phyloP scores from a whole-genome alignment of 306 rosid species.

The Cyclanthera cordifolia region DNA sequence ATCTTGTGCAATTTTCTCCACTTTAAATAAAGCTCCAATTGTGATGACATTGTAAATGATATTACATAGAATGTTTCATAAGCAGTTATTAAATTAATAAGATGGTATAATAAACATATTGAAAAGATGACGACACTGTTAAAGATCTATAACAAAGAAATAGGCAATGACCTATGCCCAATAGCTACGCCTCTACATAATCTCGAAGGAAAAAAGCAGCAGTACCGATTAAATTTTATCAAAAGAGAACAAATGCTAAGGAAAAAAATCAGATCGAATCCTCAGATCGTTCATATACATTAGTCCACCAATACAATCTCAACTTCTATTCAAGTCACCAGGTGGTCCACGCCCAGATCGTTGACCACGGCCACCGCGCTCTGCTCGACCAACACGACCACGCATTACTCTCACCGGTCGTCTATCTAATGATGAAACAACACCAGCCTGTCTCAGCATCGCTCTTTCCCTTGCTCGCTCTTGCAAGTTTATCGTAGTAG shows the following conservation, averaged over 20 bases:
- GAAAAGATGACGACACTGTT: not conserved
- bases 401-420: slow-evolving; percentile 52
- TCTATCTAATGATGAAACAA: slow-evolving; percentile 27
- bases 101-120: not conserved
- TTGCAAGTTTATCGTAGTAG: slow-evolving; percentile 46
- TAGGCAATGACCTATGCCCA: not conserved
- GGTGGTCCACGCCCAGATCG: slow-evolving; percentile 43
- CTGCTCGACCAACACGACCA: slow-evolving; percentile 22
- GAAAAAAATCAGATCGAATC: not conserved
- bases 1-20: too few relatives aligned
- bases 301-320: not conserved
- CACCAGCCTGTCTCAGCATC: slow-evolving; percentile 54
- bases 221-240: too few relatives aligned
- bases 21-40: too few relatives aligned
- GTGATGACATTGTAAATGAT: too few relatives aligned
- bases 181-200: not conserved
- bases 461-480: slow-evolving; percentile 65
- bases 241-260: not conserved
- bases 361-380: slow-evolving; percentile 36
- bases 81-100: not conserved
- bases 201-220: too few relatives aligned
- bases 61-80: not conserved
- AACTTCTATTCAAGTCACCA: slow-evolving; percentile 21
- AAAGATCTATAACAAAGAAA: not conserved
- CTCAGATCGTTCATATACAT: not conserved